Percentiles rank a stretch among this genome's conserved stretches.
Conservation (phyloP, 2,329 filamentous ascomycete genomes). For the Talaromyces atroroseus region DNA sequence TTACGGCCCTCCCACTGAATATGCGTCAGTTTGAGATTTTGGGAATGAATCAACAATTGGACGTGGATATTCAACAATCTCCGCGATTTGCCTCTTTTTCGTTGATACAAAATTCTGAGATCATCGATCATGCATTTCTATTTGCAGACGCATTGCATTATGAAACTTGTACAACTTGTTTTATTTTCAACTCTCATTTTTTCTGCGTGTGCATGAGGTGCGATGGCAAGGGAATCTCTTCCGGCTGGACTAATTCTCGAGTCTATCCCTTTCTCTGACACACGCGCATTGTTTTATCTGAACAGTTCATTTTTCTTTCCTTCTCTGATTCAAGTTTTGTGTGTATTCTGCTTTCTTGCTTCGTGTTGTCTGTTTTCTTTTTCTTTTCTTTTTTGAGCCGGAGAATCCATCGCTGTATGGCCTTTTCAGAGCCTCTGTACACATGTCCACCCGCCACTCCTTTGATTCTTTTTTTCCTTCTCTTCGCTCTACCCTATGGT, state of each 20-base stretch:
- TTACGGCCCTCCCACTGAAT: conserved; percentile 14
- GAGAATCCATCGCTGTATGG: not conserved
- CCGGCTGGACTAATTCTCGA: not conserved
- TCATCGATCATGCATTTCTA: conserved; percentile 6
- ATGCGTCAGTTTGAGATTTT: conserved; percentile 12
- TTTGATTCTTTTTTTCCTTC: not conserved
- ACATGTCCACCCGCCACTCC: not conserved
- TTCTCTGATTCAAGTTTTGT: not conserved
- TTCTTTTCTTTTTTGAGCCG: not conserved
- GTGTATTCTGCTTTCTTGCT: not conserved
- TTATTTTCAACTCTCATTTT: conserved; percentile 18
- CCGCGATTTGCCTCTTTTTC: conserved; percentile 4
- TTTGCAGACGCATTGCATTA: conserved; percentile 12
- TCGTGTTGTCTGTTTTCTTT: conserved; percentile 1
- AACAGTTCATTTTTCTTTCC: not conserved
- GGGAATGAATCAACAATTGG: conserved; percentile 10
- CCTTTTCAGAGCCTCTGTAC: conserved; percentile 1
- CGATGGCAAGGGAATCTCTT: not conserved
- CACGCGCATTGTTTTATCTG: conserved; percentile 9
- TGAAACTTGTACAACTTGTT: conserved; percentile 18
- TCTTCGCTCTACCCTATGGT: not conserved
- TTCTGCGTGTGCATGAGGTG: conserved; percentile 14
- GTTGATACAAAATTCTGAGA: conserved; percentile 9
- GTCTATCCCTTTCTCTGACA: conserved; percentile 4
- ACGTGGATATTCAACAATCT: conserved; percentile 7